Conservation (phyloP, 768 basidiomycete species). For the Tephrocybe rancida region DNA sequence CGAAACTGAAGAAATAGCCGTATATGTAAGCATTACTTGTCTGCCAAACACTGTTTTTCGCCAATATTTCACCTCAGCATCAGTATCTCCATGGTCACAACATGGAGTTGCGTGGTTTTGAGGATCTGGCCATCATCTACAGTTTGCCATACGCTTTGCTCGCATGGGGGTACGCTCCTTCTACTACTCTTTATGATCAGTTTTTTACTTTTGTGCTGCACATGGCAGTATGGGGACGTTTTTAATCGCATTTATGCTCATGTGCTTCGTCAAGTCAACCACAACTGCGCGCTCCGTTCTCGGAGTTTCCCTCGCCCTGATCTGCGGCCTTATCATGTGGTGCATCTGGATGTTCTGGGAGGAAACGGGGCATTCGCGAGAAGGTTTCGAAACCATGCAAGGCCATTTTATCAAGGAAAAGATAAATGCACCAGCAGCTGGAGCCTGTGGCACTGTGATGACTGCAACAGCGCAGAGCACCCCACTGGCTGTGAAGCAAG, state of each 20-base stretch:
- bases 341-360: constrained; percentile 24
- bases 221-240: constrained; percentile 23
- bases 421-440: no score
- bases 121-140: not conserved
- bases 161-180: not conserved
- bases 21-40: not conserved
- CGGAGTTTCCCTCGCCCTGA: constrained; percentile 8
- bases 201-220: not conserved
- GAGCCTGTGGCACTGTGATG: no score
- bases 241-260: constrained; percentile 23
- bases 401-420: no score
- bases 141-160: constrained; percentile 2
- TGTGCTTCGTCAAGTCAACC: constrained; percentile 25
- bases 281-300: constrained; percentile 15
- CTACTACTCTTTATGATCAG: not conserved
- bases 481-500: no score
- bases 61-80: not conserved
- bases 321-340: constrained; percentile 21
- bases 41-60: not conserved
- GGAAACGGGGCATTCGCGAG: not conserved
- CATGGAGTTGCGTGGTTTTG: not conserved
- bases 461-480: no score
- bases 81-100: not conserved
- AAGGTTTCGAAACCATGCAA: not conserved
- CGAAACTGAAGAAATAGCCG: not conserved